Evolutionary conservation across 2,329 filamentous ascomycete genomes (phyloP).

Genomic region (Teratosphaeriaceae sp.): DNA sequence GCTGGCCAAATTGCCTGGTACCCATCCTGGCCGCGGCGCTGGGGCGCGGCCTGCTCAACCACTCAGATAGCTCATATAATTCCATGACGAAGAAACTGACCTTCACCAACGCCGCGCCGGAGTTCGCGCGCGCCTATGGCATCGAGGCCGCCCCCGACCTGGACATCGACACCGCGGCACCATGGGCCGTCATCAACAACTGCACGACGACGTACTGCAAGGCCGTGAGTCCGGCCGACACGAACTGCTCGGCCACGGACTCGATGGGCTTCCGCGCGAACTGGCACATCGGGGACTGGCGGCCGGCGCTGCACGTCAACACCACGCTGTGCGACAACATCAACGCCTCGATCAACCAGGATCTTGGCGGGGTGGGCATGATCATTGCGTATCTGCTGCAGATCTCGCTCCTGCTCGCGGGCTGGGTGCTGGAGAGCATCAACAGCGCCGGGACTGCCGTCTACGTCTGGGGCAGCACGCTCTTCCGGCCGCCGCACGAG

Average conservation of each 20-base stretch:
- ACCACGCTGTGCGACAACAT: not conserved
- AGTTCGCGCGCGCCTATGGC: not conserved
- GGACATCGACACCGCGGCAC: not conserved
- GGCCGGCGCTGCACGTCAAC: not conserved
- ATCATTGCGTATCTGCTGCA: not conserved
- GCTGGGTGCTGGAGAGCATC: not conserved
- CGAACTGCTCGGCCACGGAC: not conserved
- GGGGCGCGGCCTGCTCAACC: not conserved
- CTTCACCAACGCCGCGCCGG: not conserved
- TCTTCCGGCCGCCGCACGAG: not conserved
- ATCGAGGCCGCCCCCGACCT: not conserved
- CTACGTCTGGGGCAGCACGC: not conserved
- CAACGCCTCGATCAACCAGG: not conserved
- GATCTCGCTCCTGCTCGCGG: not conserved
- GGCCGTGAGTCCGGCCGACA: not conserved
- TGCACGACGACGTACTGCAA: not conserved
- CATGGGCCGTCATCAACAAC: not conserved
- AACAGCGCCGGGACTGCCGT: not conserved
- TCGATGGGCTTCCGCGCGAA: not conserved
- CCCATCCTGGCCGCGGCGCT: not conserved
- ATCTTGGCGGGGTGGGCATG: slow-evolving; percentile 1
- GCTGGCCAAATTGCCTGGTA: not conserved
- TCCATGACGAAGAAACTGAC: not conserved
- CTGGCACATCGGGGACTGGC: not conserved
- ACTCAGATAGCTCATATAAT: not conserved